phyloP scores from a whole-genome alignment of 805 yeast genomes.

The Ogataea henricii region DNA sequence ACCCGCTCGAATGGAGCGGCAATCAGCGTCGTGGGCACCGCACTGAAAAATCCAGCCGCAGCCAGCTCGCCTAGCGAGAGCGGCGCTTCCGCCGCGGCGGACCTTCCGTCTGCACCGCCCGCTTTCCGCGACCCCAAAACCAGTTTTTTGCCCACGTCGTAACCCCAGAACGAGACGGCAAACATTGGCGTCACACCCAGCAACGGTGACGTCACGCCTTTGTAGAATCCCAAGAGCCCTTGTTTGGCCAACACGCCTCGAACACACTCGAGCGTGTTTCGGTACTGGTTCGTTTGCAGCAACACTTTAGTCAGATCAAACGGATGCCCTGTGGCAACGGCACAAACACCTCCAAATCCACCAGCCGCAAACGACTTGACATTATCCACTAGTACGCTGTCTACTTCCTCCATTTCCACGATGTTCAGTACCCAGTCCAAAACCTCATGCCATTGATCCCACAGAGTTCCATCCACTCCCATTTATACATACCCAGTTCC shows the following conservation, averaged over 20 bases:
- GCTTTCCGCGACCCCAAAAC: conserved; percentile 50
- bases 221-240: conserved; percentile 79
- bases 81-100: conserved; percentile 33
- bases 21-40: conserved; percentile 90
- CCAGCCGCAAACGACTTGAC: conserved; percentile 88
- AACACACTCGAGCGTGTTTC: conserved; percentile 67
- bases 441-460: neutral
- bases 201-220: conserved; percentile 93
- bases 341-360: conserved; percentile 96
- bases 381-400: conserved; percentile 61
- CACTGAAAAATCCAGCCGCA: conserved; percentile 91
- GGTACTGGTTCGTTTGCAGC: conserved; percentile 76
- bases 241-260: conserved; percentile 67
- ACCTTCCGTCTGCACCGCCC: neutral
- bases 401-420: conserved; percentile 33
- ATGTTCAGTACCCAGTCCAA: neutral
- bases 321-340: conserved; percentile 95
- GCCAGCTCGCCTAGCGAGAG: conserved; percentile 73
- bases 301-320: conserved; percentile 92
- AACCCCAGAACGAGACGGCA: conserved; percentile 98
- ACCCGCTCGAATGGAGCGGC: conserved; percentile 98
- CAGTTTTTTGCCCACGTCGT: conserved; percentile 84
- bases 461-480: neutral
- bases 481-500: neutral
- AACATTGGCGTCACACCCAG: conserved; percentile 98